phyloP scores from a whole-genome alignment of 2,329 filamentous ascomycete genomes.

The Colletotrichum theobromicola region DNA sequence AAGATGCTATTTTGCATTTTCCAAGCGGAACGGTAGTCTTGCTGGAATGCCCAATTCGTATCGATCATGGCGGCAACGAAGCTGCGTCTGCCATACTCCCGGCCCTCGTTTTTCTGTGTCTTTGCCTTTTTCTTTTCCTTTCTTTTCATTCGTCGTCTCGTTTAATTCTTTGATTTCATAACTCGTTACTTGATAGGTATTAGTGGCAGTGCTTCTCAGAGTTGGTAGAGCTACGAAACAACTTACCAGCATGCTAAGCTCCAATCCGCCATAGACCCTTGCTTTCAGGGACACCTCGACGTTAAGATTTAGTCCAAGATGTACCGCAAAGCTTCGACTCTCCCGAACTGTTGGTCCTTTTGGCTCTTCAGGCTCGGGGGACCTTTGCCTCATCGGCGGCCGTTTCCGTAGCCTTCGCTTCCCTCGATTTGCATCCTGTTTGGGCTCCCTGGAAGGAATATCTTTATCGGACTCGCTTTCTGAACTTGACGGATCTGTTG shows the following conservation, averaged over 20 bases:
- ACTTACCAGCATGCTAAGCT: conserved; percentile 12
- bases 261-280: not conserved
- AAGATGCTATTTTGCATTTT: not conserved
- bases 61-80: too few species aligned
- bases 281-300: conserved; percentile 12
- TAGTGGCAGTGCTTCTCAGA: not conserved
- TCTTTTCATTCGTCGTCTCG: not conserved
- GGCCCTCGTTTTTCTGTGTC: not conserved
- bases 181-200: not conserved
- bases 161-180: not conserved
- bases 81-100: too few species aligned
- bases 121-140: not conserved
- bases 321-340: conserved; percentile 3
- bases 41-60: too few species aligned
- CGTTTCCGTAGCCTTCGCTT: not conserved
- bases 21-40: not conserved
- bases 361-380: not conserved
- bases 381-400: not conserved
- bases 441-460: not conserved
- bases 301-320: conserved; percentile 3
- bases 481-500: not conserved
- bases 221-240: not conserved
- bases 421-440: not conserved
- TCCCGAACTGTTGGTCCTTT: not conserved
- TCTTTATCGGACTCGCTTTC: conserved; percentile 8